Percentiles rank a stretch among this genome's conserved stretches.
Evolutionary conservation across 257 asterid genomes (phyloP).

Genomic region (Solanum chilense): DNA sequence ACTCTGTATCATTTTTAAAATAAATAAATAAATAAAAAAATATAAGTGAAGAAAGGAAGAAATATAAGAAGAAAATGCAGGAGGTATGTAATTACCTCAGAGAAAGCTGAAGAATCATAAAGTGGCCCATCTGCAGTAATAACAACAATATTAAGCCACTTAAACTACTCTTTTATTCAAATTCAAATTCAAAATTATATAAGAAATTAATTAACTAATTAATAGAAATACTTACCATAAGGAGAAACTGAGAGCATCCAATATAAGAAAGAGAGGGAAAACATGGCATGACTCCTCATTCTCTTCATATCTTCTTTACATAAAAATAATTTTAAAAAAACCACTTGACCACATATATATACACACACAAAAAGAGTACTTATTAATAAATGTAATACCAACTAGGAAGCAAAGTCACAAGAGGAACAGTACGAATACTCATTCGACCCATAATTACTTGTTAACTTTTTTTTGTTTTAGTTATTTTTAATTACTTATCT

Average conservation of each 20-base stretch:
- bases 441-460: too few species aligned
- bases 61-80: background rate
- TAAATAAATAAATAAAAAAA: too few species aligned
- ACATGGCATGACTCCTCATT: conserved; percentile 9
- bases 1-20: background rate
- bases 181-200: background rate
- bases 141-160: background rate
- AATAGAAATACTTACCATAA: background rate
- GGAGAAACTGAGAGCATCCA: conserved; percentile 1
- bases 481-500: too few species aligned
- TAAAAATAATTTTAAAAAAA: too few species aligned
- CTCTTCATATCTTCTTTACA: background rate
- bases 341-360: background rate
- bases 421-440: conserved; percentile 21
- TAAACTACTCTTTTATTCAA: background rate
- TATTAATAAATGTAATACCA: background rate
- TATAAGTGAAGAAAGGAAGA: background rate
- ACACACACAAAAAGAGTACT: background rate
- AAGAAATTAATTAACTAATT: background rate
- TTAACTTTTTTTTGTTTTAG: too few species aligned
- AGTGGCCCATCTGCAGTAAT: conserved; percentile 63
- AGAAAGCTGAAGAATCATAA: conserved; percentile 69
- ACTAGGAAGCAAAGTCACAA: conserved; percentile 20
- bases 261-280: conserved; percentile 1
- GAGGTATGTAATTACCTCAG: conserved; percentile 30